Base-by-base conservation (phyloP, 1,284 basidiomycete species). In the Ceratobasidium sp. region DNA sequence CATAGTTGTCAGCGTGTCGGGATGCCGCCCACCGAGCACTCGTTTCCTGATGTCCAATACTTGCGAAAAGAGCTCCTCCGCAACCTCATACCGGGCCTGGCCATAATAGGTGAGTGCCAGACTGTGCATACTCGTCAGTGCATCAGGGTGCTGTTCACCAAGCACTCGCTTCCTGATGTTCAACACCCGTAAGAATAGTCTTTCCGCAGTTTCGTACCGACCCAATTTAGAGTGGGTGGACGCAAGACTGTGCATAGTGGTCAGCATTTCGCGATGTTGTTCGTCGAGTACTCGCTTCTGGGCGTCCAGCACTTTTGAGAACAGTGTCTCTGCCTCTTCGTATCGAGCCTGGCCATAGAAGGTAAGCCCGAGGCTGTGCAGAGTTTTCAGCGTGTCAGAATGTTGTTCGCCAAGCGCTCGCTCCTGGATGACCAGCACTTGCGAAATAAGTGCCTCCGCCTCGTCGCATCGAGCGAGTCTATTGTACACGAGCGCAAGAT, bases 271-370 rank as follows among this genome's bases (percentile, higher is more conserved):
- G 6, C 13, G 41, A 24, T 64, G 41, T 16, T 64, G 34, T 2
- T 49, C 29, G 27, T 46, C 63, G n/a, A 51, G 29, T 19, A 49
- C 14, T 31, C 19, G 63, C 31, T 48, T 65, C 2, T 19, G 19
- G 16, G 27, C n/a, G 1, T 41, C 64, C 9, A 66, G 31, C 34
- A 39, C 64, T 9, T 51, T 0, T n/a, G n/a, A 11, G 1, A 22
- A 9, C 37, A 68, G 51, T 22, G 8, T 49, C 29, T 68, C 65
- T 56, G 65, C 65, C 22, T 68, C 65, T 24, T 9, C n/a, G 29
- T 37, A 56, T 43, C 65, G 65, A 39, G 51, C 65, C 22, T 14
- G 49, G 8, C 56, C 8, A 2, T 8, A 8, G 51, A 56, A 68
- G 9, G 34, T 68, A 2, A 27, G n/a, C 19, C 51, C 65, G 14